Percentiles rank a stretch among this genome's conserved stretches.
Evolutionary conservation across 371 early-diverging fungal genomes (phyloP).

Genomic region (Apophysomyces elegans): DNA sequence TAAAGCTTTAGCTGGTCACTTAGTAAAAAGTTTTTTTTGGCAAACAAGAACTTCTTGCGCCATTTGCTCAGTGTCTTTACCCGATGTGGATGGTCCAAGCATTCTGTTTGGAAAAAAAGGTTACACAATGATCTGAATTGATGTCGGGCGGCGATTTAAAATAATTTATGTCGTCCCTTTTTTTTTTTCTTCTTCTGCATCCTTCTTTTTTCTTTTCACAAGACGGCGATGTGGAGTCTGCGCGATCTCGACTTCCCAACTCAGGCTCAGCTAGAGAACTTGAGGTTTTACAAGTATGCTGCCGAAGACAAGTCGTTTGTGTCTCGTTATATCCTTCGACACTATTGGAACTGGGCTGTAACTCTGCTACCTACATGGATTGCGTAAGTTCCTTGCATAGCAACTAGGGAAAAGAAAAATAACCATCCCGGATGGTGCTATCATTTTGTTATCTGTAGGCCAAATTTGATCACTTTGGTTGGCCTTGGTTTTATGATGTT

Average conservation of each 20-base stretch:
- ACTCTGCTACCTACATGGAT: conserved; percentile 90
- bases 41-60: no score
- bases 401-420: background rate
- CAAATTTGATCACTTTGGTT: conserved; percentile 97
- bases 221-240: conserved; percentile 19
- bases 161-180: background rate
- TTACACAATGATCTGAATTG: background rate
- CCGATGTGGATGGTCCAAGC: no score
- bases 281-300: conserved; percentile 83
- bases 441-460: conserved; percentile 56
- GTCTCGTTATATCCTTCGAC: conserved; percentile 80
- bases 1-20: no score
- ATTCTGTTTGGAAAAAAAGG: no score
- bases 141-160: background rate
- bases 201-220: background rate
- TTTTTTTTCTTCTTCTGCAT: conserved; percentile 7
- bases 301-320: conserved; percentile 88
- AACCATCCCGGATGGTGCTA: background rate
- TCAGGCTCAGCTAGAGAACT: conserved; percentile 71
- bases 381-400: conserved; percentile 69
- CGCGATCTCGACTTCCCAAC: conserved; percentile 31
- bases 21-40: no score
- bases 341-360: conserved; percentile 91
- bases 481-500: conserved; percentile 90
- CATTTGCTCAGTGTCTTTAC: no score